phyloP scores from a whole-genome alignment of 1,284 basidiomycete species.

The Xanthoconium separans region DNA sequence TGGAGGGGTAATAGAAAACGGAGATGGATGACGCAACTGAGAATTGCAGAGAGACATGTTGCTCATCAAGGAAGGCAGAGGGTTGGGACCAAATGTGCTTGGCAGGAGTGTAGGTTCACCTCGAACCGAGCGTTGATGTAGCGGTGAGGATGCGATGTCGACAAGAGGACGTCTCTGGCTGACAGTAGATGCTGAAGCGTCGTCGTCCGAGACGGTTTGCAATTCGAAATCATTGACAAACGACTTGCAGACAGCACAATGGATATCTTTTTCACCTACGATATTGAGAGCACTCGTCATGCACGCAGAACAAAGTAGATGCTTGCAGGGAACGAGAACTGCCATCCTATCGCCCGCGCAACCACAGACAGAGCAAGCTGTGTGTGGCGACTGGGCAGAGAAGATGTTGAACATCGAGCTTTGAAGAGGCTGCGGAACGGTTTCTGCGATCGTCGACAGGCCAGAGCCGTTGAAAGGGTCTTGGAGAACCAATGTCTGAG shows the following conservation, averaged over 20 bases:
- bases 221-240: conserved; percentile 70
- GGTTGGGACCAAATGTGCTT: conserved; percentile 24
- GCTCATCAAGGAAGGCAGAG: conserved; percentile 29
- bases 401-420: conserved; percentile 24
- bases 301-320: conserved; percentile 74
- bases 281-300: conserved; percentile 81
- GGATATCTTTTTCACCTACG: conserved; percentile 82
- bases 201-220: conserved; percentile 23
- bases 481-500: conserved; percentile 31
- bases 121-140: conserved; percentile 23
- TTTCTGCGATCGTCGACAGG: conserved; percentile 29
- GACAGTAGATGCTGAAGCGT: conserved; percentile 15
- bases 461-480: conserved; percentile 30
- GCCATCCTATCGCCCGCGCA: conserved; percentile 50
- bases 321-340: conserved; percentile 67
- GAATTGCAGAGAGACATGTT: conserved; percentile 18
- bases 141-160: conserved; percentile 22
- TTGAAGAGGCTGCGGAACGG: conserved; percentile 22
- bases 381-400: conserved; percentile 10
- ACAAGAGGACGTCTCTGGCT: conserved; percentile 12
- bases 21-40: conserved; percentile 12
- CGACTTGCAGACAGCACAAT: conserved; percentile 70
- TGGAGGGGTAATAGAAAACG: conserved; percentile 13
- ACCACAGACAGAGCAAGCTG: conserved; percentile 53
- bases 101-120: conserved; percentile 20